These are phyloP conservation scores for Spraguea lophii DNA, from an alignment of 371 early-diverging fungal genomes.

Conservation along the genomic window DNA sequence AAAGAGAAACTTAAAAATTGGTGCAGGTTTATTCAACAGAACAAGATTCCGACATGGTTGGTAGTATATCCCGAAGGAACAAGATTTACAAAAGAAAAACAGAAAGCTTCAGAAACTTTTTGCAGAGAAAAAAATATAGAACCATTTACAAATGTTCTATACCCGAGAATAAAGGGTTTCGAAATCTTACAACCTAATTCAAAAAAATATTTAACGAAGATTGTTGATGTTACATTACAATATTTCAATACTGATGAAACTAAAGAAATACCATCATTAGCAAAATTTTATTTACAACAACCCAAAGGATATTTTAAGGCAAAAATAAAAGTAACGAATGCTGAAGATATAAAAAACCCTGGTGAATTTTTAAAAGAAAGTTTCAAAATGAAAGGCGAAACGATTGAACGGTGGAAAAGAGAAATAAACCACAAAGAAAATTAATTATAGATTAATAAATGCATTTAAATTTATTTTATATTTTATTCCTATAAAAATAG, in stretches of 20 bases:
- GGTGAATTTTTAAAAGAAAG: constrained; percentile 26
- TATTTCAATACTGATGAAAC: too few species aligned
- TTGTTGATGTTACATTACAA: constrained; percentile 41
- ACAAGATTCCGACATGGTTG: constrained; percentile 18
- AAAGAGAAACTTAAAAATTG: constrained; percentile 27
- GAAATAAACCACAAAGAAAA: too few species aligned
- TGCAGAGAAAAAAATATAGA: constrained; percentile 7
- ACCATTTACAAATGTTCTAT: constrained; percentile 33
- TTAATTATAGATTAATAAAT: too few species aligned
- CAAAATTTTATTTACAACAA: constrained; percentile 11
- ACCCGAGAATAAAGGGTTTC: constrained; percentile 43
- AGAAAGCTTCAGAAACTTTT: constrained; percentile 16
- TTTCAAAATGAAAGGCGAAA: constrained; percentile 37
- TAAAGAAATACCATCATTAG: constrained; percentile 18
- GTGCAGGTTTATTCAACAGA: constrained; percentile 1
- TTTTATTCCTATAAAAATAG: too few species aligned
- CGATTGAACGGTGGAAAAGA: constrained; percentile 36
- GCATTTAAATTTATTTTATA: too few species aligned
- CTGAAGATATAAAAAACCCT: constrained; percentile 11
- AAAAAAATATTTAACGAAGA: constrained; percentile 13
- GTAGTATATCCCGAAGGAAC: constrained; percentile 46
- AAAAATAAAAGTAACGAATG: constrained; percentile 7
- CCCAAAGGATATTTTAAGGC: constrained; percentile 15
- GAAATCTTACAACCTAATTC: constrained; percentile 12
- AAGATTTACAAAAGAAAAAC: constrained; percentile 22